Base-by-base conservation (phyloP, 1,139 yeast genomes). In the Martiniozyma asiatica region DNA sequence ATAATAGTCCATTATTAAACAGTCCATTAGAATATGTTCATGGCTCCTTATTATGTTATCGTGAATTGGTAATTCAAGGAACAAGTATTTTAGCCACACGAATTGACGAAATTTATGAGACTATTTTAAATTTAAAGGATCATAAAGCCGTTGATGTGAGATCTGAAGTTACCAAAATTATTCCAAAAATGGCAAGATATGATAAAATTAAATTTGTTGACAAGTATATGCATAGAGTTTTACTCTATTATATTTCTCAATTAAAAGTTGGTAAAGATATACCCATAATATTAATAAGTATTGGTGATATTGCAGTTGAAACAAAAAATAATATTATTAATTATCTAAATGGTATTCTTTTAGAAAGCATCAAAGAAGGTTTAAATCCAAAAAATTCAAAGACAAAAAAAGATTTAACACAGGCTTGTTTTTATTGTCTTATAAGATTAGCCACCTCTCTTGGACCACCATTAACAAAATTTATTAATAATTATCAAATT, bases 401-500 rank as follows among this genome's bases (percentile, higher is more conserved):
- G 30, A 60, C 63, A 21, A 64, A 79, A 40, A 77, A 73, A 45
- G 89, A 79, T 31, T 76, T 81, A 25, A 94, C 84, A 42, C 79
- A 85, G 0, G 87, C 95, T 1, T 73, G 89, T 14, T 89, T 87
- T 45, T 85, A 80, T 43, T 89, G 97, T 50, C 68, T 89, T 30
- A 84, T 93, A 0, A 80, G 82, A 56, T 59, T 89, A 29, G 87
- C 95, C 0, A 67, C 69, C 15, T 93, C 97, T 0, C 85, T 87
- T 9, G 97, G 96, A 0, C 94, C 95, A n/a, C 94, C 95, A 1
- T 61, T 89, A 32, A 80, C 96, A 0, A 87, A 87, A 48, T 89
- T 84, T 48, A 60, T 89, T 38, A 89, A 85, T 41, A 66, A 78
- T 39, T 94, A 84, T 31, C 55, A 50, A 45, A 68, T 87, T 15